Base-by-base conservation (phyloP, 2,329 filamentous ascomycete species). In the Alternaria tenuissima region DNA sequence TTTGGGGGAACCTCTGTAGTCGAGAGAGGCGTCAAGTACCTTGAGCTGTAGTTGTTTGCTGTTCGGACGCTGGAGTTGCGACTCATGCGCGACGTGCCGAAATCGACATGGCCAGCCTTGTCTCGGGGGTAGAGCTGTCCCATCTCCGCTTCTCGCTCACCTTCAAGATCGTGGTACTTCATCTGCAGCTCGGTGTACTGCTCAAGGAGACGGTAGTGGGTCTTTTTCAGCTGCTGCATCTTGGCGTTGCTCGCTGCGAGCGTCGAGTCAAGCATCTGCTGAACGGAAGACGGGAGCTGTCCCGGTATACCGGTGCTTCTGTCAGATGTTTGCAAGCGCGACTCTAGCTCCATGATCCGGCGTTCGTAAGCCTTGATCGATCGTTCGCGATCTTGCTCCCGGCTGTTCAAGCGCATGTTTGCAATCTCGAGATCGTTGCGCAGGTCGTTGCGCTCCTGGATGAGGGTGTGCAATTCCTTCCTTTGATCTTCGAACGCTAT, bases 371-470 rank as follows among this genome's bases (percentile, higher is more conserved):
- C 80, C 56, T 78, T 80, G 55, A 81, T 79, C 14, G 78, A 74
- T n/a, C 79, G 78, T 49, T 84, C 80, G 5, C 82, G 77, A 59
- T 87, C 85, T 20, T 79, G 73, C 42, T 87, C 83, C 14, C 82
- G 79, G 59, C 82, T 81, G 52, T 79, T 77, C 8, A 93, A 78
- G 64, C 88, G 84, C 80, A 88, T 80, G 47, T 83, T 82, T 22
- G 91, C 80, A 55, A 85, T 81, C 64, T 89, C 84, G 7, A 88
- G 83, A 52, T 87, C 84, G 56, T 83, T 86, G 38, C 88, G 83
- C 12, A 89, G 83, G 30, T 86, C 81, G 16, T 86, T 84, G 1
- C 87, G 86, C 28, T 86, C 83, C n/a, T 85, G 83, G 47, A 86
- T 82, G 1, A 86, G 84, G 20, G 79, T 78, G 55, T 88, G 83